Evolutionary conservation across 2,329 filamentous ascomycete genomes (phyloP).

Genomic region (Trichoderma breve): DNA sequence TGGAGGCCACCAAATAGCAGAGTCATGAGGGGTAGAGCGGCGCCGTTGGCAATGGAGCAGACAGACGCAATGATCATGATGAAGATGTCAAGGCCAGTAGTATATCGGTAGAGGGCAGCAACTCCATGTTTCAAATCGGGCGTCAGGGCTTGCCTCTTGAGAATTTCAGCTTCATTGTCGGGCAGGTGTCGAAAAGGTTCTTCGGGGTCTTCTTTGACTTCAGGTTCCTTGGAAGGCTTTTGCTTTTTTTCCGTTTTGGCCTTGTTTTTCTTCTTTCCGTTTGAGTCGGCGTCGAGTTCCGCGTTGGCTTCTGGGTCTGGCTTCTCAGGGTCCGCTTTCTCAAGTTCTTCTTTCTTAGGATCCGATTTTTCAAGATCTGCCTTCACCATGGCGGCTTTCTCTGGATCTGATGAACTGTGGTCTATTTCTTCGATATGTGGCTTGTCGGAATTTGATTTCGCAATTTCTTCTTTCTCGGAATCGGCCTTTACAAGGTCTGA

Average conservation of each 20-base stretch:
- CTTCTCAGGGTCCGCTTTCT: neutral
- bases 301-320: neutral
- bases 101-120: constrained; percentile 66
- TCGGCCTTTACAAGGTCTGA: neutral
- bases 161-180: constrained; percentile 61
- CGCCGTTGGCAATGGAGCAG: constrained; percentile 68
- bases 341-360: neutral
- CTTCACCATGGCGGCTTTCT: neutral
- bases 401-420: neutral
- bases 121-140: constrained; percentile 64
- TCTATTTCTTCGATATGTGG: neutral
- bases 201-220: constrained; percentile 39
- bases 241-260: constrained; percentile 14
- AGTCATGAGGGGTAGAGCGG: constrained; percentile 76
- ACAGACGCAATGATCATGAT: constrained; percentile 62
- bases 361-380: neutral
- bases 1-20: constrained; percentile 77
- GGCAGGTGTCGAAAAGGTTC: constrained; percentile 63
- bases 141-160: constrained; percentile 66
- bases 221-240: neutral
- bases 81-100: constrained; percentile 61
- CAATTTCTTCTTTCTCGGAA: neutral
- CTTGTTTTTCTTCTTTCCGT: neutral
- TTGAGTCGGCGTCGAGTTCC: neutral
- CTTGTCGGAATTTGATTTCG: neutral